Evolutionary conservation across 73 alveolate species (phyloP).

Genomic region (Chromera velia): DNA sequence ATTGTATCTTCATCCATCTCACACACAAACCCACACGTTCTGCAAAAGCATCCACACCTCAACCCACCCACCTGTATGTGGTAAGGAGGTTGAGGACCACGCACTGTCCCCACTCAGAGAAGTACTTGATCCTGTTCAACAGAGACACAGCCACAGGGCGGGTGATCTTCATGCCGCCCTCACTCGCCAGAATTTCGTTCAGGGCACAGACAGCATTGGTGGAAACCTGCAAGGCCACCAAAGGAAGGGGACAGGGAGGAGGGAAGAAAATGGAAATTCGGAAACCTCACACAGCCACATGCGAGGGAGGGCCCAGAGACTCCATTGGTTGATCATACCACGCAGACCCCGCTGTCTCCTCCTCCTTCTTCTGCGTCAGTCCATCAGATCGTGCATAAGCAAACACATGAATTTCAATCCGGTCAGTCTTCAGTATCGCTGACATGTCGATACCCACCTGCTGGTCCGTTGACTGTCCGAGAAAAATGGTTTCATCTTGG

Average conservation of each 20-base stretch:
- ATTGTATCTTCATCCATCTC: neutral
- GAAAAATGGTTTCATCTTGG: too few relatives aligned
- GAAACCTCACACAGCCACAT: too few relatives aligned
- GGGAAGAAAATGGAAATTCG: too few relatives aligned
- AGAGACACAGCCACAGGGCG: slow-evolving; percentile 63
- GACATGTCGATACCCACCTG: too few relatives aligned
- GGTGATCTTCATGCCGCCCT: slow-evolving; percentile 71
- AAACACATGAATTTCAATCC: neutral
- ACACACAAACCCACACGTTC: neutral
- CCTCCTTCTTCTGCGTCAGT: too few relatives aligned
- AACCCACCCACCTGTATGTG: slow-evolving; percentile 28
- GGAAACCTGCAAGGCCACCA: neutral
- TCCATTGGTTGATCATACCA: too few relatives aligned
- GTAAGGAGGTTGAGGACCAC: slow-evolving; percentile 72
- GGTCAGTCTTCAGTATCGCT: too few relatives aligned
- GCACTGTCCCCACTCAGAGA: slow-evolving; percentile 93
- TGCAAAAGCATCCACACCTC: neutral
- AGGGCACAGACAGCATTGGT: slow-evolving; percentile 34
- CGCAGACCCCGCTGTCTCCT: too few relatives aligned
- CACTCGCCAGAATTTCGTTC: slow-evolving; percentile 66
- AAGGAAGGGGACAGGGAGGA: too few relatives aligned
- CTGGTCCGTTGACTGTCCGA: too few relatives aligned
- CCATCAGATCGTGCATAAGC: neutral
- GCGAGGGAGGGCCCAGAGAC: too few relatives aligned
- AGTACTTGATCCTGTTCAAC: slow-evolving; percentile 72